These are phyloP conservation scores for Penstemon eatonii DNA, from an alignment of 257 asterid genomes.

Conservation along the genomic window DNA sequence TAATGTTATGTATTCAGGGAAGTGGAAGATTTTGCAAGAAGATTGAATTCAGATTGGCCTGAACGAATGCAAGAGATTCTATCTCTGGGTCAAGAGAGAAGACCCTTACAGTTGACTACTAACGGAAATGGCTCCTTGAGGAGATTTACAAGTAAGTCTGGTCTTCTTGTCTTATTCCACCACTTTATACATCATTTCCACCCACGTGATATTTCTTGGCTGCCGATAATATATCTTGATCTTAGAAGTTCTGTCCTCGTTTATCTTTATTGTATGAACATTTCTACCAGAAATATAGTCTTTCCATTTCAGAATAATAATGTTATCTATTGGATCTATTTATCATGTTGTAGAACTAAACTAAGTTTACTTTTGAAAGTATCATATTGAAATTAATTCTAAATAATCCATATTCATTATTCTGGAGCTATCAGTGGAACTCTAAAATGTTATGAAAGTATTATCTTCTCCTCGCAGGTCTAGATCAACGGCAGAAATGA, in stretches of 20 bases:
- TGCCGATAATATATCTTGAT: neutral
- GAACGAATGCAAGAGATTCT: slow-evolving; percentile 85
- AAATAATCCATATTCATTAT: neutral
- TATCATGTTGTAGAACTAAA: neutral
- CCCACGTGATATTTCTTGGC: neutral
- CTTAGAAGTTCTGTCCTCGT: slow-evolving; percentile 1
- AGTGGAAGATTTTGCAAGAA: slow-evolving; percentile 96
- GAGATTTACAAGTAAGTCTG: slow-evolving; percentile 56
- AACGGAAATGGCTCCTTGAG: slow-evolving; percentile 73
- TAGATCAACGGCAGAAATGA: slow-evolving; percentile 48
- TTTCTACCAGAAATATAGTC: neutral
- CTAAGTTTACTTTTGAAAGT: neutral
- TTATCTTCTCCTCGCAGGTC: slow-evolving; percentile 42
- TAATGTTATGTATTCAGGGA: slow-evolving; percentile 50
- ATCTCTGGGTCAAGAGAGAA: slow-evolving; percentile 74
- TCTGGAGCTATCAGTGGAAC: no score
- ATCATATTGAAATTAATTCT: neutral
- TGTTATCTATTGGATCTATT: neutral
- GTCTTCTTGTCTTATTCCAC: neutral
- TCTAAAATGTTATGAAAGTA: neutral
- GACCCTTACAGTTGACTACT: slow-evolving; percentile 50
- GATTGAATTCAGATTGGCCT: slow-evolving; percentile 94
- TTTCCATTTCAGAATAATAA: neutral
- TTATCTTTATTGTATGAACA: neutral
- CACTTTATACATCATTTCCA: neutral